Percentiles rank a stretch among this genome's conserved stretches.
Conservation (phyloP, 2,329 filamentous ascomycete species). For the Eutypa lata region DNA sequence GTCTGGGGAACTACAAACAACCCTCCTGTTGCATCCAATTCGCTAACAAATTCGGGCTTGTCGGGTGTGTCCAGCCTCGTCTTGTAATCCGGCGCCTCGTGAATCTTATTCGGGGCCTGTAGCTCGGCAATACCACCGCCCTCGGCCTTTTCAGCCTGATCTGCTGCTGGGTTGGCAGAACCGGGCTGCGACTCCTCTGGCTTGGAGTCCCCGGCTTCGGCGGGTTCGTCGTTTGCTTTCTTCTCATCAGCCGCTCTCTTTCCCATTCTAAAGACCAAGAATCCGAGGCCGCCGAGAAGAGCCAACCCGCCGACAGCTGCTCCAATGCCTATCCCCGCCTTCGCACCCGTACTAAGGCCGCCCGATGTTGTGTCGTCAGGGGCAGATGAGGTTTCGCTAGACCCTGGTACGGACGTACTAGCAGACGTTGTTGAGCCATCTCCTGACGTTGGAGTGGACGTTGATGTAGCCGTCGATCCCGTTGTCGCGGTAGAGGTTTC, state of each 20-base stretch:
- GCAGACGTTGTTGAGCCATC: background rate
- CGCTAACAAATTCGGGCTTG: background rate
- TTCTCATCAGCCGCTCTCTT: constrained; percentile 1
- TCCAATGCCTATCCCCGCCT: constrained; percentile 2
- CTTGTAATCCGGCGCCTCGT: constrained; percentile 4
- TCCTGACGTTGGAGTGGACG: background rate
- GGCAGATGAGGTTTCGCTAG: background rate
- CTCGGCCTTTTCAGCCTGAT: background rate
- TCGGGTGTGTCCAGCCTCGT: background rate
- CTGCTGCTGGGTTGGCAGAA: too few relatives aligned
- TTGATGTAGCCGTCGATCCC: background rate
- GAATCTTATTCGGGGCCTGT: constrained; percentile 1
- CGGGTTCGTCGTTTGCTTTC: background rate
- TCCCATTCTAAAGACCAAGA: constrained; percentile 3
- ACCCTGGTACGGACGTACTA: background rate
- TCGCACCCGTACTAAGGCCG: constrained; percentile 2
- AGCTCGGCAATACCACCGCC: constrained; percentile 1
- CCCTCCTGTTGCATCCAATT: constrained; percentile 5
- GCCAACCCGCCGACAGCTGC: constrained; percentile 1
- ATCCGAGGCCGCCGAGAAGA: background rate
- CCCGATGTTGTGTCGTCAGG: background rate
- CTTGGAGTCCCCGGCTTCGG: background rate
- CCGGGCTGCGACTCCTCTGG: background rate
- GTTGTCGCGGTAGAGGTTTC: background rate
- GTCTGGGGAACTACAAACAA: constrained; percentile 1